Evolutionary conservation across 2,329 filamentous ascomycete genomes (phyloP), one percentile per base, ranked within the genome.

Genomic region (Beauveria sp.): DNA sequence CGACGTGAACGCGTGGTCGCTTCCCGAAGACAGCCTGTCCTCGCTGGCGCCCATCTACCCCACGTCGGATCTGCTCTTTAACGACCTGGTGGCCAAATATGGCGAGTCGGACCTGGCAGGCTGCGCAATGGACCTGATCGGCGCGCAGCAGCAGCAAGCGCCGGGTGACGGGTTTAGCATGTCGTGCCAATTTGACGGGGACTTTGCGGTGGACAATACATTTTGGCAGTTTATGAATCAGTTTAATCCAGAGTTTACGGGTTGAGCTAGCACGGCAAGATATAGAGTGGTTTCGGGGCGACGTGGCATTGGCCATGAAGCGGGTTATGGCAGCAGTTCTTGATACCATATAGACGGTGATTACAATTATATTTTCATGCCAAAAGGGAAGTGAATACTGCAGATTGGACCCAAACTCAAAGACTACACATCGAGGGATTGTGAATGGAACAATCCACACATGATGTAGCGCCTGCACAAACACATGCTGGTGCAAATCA

Each of bases 1-100:
- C 61, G 66, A 66, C 10, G 40, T 55, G 16, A 46, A 40, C 8
- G 50, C 37, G 22, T 59, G 52, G 18, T 55, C 53, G 43, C 47
- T 46, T 24, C 65, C 63, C 16, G 56, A 53, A 22, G 64, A 52
- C 20, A 66, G 80, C 65, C 79, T 84, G 66, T 72, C 77, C 24
- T 72, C 73, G 12, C 76, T 86, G 62, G 77, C 80, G 64, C 81
- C 82, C 18, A 76, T 85, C 62, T 84, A 83, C 59, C 80, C 83
- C 0, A 83, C 80, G 62, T 78, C 79, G 22, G 83, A 86, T 64
- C 71, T 86, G 5, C 71, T 83, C 0, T 85, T 80, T 66, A 83
- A 85, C 64, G 79, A 85, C 40, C 72, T 85, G 4, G 77, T 75
- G 14, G 79, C 76, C n/a, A 72, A 70, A 3, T 70, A 69, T 52